A percentile compares a stretch with the other conserved stretches of the same genome.
Conservation (phyloP, 2,329 filamentous ascomycete species). For the Trematosphaeria pertusa region DNA sequence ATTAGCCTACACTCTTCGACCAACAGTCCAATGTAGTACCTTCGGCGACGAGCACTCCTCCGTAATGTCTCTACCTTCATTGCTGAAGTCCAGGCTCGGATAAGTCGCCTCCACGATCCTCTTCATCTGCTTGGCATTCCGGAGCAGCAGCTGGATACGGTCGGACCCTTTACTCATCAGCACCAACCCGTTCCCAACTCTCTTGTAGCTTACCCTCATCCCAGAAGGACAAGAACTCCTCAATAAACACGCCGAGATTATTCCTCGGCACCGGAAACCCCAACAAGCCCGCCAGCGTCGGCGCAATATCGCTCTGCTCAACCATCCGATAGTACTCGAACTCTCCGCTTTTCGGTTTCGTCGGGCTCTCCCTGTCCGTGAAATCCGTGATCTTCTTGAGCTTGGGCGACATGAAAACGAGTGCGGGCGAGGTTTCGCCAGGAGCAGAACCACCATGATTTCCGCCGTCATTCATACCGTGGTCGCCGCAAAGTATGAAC, state of each 20-base stretch:
- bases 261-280: slow-evolving; percentile 90
- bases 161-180: slow-evolving; percentile 53
- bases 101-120: slow-evolving; percentile 79
- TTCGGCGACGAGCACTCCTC: slow-evolving; percentile 17
- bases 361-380: slow-evolving; percentile 57
- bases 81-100: slow-evolving; percentile 59
- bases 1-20: slow-evolving; percentile 1
- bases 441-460: slow-evolving; percentile 95
- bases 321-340: slow-evolving; percentile 85
- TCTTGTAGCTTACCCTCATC: slow-evolving; percentile 60
- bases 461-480: slow-evolving; percentile 99
- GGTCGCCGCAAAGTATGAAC: slow-evolving; percentile 87
- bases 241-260: slow-evolving; percentile 85
- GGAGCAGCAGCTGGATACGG: slow-evolving; percentile 71
- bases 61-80: slow-evolving; percentile 16
- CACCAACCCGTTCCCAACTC: background rate
- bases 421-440: slow-evolving; percentile 90
- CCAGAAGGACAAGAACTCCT: slow-evolving; percentile 82
- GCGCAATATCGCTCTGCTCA: slow-evolving; percentile 94
- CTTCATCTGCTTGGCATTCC: slow-evolving; percentile 83
- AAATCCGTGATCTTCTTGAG: slow-evolving; percentile 63
- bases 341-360: slow-evolving; percentile 64
- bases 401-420: slow-evolving; percentile 90
- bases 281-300: slow-evolving; percentile 84
- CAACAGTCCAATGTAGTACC: background rate